Conservation (phyloP, 257 asterid genomes). For the Solanum medicagineum region DNA sequence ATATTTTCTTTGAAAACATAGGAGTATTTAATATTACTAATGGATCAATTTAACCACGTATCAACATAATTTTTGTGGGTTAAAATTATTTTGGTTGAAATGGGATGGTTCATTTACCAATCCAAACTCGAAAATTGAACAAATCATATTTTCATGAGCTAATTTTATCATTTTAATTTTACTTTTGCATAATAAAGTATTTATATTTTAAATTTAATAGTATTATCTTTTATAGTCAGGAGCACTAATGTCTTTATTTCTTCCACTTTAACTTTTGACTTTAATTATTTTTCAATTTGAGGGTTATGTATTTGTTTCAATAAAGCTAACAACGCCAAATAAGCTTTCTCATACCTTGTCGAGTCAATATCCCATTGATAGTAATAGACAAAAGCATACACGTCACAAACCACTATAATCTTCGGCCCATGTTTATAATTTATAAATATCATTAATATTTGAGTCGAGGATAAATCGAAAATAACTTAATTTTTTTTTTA, state of each 20-base stretch:
- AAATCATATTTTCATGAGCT: not conserved
- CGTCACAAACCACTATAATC: conserved; percentile 13
- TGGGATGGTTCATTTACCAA: not conserved
- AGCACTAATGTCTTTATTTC: not conserved
- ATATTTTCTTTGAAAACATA: not conserved
- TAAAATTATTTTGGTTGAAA: not conserved
- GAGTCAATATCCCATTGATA: conserved; percentile 42
- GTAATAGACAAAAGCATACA: conserved; percentile 44
- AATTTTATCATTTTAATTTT: not conserved
- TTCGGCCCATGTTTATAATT: not conserved
- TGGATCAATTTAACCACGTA: not conserved
- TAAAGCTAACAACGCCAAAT: conserved; percentile 17
- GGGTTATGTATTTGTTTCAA: conserved; percentile 8
- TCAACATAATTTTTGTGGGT: not conserved
- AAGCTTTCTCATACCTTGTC: conserved; percentile 16
- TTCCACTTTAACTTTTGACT: not conserved
- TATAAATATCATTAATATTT: not conserved
- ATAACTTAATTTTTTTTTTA: not conserved
- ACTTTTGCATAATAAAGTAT: not conserved
- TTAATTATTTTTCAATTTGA: not conserved
- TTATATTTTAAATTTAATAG: not conserved
- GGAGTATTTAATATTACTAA: not conserved
- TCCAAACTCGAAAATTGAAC: not conserved
- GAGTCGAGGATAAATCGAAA: not conserved
- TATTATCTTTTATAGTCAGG: not conserved